phyloP scores from a whole-genome alignment of 2,329 filamentous ascomycete genomes.

The Cytospora chrysosperma region DNA sequence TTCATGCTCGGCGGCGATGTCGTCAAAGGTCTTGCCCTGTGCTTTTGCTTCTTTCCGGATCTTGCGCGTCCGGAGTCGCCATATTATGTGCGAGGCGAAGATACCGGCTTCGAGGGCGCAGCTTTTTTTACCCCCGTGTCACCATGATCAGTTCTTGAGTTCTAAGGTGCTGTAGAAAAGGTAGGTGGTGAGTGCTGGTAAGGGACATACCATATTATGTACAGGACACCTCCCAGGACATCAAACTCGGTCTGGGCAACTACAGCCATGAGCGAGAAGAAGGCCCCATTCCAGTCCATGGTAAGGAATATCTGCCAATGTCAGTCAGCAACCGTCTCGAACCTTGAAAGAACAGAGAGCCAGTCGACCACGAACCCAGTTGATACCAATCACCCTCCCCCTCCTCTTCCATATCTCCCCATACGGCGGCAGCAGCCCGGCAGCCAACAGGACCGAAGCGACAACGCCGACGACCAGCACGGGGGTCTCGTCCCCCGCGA shows the following conservation, averaged over 20 bases:
- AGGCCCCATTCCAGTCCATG: slow-evolving; percentile 60
- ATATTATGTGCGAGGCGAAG: slow-evolving; percentile 57
- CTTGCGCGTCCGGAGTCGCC: slow-evolving; percentile 54
- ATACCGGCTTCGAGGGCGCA: slow-evolving; percentile 59
- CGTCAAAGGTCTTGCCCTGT: slow-evolving; percentile 54
- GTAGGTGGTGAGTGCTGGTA: background rate
- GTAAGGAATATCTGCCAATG: slow-evolving; percentile 47
- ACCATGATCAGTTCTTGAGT: background rate
- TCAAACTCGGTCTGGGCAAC: slow-evolving; percentile 62
- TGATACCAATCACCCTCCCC: slow-evolving; percentile 61
- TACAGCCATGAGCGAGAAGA: slow-evolving; percentile 62
- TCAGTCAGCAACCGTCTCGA: slow-evolving; percentile 9
- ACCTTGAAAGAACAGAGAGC: slow-evolving; percentile 23
- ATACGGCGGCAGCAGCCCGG: slow-evolving; percentile 60
- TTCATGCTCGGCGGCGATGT: slow-evolving; percentile 42
- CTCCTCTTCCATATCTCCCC: slow-evolving; percentile 61
- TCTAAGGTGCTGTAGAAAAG: background rate
- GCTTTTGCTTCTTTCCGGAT: slow-evolving; percentile 52
- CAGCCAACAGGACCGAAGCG: slow-evolving; percentile 55
- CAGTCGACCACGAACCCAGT: slow-evolving; percentile 36
- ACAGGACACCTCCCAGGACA: slow-evolving; percentile 57
- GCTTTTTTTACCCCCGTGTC: slow-evolving; percentile 33
- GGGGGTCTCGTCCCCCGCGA: slow-evolving; percentile 51
- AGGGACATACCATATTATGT: slow-evolving; percentile 55
- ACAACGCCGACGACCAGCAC: slow-evolving; percentile 56